Base-by-base conservation (phyloP, 495 filamentous ascomycete genomes). In the Geoglossum glabrum region DNA sequence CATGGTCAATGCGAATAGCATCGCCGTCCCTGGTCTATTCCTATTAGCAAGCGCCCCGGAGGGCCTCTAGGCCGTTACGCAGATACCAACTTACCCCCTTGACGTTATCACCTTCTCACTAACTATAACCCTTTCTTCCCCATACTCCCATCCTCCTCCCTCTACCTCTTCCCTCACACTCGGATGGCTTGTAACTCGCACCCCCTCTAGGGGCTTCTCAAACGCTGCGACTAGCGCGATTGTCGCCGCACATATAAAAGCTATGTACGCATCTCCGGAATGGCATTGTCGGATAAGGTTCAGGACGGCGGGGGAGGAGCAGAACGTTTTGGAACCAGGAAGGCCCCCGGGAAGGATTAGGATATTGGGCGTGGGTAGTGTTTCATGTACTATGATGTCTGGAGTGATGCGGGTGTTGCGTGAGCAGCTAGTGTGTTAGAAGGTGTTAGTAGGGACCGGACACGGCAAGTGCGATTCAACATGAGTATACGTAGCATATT, bases 301-400 rank as follows among this genome's bases (percentile, higher is more conserved):
- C 10, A 64, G 60, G 5, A 61, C 60, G 4, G 26, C 17, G 4
- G 50, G 19, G 15, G 17, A 50, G 26, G 25, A 23, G 31, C 60
- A 60, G 57, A 67, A 66, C 0, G 65, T 62, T 31, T 58, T 56
- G 1, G 65, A 62, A 38, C 65, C 65, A 0, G 60, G 62, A 0
- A n/a, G 62, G 38, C 65, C 65, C 21, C 65, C 65, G n/a, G 65
- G 65, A 0, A 67, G 59, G 47, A 67, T 63, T 13, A 67, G 56
- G 31, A 66, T 58, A 50, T 66, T 33, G n/a, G 49, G 49, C 31
- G 31, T 34, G 5, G 31, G 11, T 34, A 11, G 11, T 5, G 11
- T 34, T 11, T 5, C 5, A 11, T 5, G 11, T 5, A 34, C 11
- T 5, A 11, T 5, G 31, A 34, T 11, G 11, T 34, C 31, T 5